These are phyloP conservation scores for Neoboletus magnificus DNA, from an alignment of 768 basidiomycete genomes.

Conservation along the genomic window DNA sequence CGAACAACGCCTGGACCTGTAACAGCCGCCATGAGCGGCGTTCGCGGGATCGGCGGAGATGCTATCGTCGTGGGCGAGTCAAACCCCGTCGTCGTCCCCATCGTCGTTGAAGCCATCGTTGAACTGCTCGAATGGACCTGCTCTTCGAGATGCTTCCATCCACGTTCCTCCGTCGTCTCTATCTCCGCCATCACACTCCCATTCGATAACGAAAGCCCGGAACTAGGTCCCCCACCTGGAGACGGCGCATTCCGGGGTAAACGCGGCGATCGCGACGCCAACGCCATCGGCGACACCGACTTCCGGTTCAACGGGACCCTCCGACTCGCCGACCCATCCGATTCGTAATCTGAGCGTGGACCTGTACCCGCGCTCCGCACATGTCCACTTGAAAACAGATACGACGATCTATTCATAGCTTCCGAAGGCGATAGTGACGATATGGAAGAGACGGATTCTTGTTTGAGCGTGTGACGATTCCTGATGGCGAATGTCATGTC, in stretches of 20 bases:
- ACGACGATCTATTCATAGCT: slow-evolving; percentile 32
- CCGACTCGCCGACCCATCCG: slow-evolving; percentile 53
- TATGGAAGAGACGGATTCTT: slow-evolving; percentile 59
- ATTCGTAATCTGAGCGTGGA: slow-evolving; percentile 51
- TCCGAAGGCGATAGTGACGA: slow-evolving; percentile 65
- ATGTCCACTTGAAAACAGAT: slow-evolving; percentile 14
- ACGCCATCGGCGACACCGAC: slow-evolving; percentile 71
- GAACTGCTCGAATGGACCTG: not conserved
- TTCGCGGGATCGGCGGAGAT: slow-evolving; percentile 38
- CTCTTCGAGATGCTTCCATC: slow-evolving; percentile 32
- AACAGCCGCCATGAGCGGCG: slow-evolving; percentile 32
- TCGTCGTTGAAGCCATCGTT: not conserved
- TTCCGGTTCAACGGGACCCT: slow-evolving; percentile 62
- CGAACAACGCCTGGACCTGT: slow-evolving; percentile 14
- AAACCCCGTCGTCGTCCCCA: slow-evolving; percentile 10
- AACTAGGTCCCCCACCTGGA: slow-evolving; percentile 37
- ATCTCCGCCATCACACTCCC: slow-evolving; percentile 18
- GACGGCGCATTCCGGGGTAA: slow-evolving; percentile 36
- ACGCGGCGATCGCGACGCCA: slow-evolving; percentile 40
- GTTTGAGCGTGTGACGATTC: slow-evolving; percentile 38
- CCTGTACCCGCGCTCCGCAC: slow-evolving; percentile 20
- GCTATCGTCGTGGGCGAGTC: slow-evolving; percentile 41
- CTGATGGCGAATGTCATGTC: slow-evolving; percentile 40
- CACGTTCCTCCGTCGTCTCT: slow-evolving; percentile 21
- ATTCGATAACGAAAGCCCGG: slow-evolving; percentile 14